Percentiles rank a stretch among this genome's conserved stretches.
These are phyloP conservation scores for Rhodamnia argentea DNA, from an alignment of 345 rosid genomes.

Conservation along the genomic window DNA sequence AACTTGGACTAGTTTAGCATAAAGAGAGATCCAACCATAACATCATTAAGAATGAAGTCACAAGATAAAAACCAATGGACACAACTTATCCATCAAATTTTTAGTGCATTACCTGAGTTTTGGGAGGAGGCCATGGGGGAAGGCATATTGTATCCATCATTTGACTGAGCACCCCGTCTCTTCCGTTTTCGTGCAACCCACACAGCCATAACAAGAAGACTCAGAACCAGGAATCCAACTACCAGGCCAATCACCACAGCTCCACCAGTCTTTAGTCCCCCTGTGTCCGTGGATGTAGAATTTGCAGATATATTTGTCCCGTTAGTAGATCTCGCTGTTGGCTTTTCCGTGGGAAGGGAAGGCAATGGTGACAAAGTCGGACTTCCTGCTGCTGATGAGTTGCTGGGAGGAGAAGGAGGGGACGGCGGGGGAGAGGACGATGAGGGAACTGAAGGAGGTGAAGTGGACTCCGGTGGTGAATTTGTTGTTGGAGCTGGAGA, in stretches of 20 bases:
- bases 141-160: slow-evolving; percentile 49
- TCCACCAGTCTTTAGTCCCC: slow-evolving; percentile 44
- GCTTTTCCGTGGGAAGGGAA: slow-evolving; percentile 62
- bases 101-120: slow-evolving; percentile 58
- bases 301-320: slow-evolving; percentile 17
- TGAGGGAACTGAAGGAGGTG: slow-evolving; percentile 48
- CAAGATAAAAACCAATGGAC: background rate
- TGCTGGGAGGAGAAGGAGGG: slow-evolving; percentile 44
- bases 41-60: background rate
- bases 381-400: slow-evolving; percentile 24
- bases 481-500: slow-evolving; percentile 27
- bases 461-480: slow-evolving; percentile 24
- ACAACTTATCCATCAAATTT: background rate
- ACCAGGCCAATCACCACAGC: slow-evolving; percentile 51
- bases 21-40: background rate
- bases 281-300: slow-evolving; percentile 21
- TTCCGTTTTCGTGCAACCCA: slow-evolving; percentile 58
- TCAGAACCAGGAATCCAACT: slow-evolving; percentile 49
- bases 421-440: slow-evolving; percentile 31
- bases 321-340: slow-evolving; percentile 56
- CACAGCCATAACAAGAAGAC: slow-evolving; percentile 60
- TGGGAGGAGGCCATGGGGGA: slow-evolving; percentile 82
- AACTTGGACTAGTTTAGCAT: background rate
- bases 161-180: slow-evolving; percentile 31
- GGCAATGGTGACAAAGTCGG: slow-evolving; percentile 45